Conservation (phyloP, 2,329 filamentous ascomycete species). For the Aspergillus chevalieri region DNA sequence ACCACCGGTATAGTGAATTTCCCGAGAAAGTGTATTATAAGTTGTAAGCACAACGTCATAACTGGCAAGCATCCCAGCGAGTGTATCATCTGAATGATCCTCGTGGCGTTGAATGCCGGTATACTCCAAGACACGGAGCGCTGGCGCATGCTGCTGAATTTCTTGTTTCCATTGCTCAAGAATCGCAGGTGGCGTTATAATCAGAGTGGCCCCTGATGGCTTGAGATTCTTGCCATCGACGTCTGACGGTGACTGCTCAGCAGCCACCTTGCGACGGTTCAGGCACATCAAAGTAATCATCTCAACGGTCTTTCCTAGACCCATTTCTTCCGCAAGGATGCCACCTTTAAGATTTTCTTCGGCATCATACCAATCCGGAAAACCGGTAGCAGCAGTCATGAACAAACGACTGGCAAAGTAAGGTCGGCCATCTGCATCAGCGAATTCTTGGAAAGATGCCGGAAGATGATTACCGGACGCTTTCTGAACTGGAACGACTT, state of each 20-base stretch:
- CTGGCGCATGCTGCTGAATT: conserved; percentile 51
- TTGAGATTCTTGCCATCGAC: conserved; percentile 20
- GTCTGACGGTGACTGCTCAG: conserved; percentile 11
- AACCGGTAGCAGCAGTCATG: conserved; percentile 33
- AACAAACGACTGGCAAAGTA: conserved; percentile 40
- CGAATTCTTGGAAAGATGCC: conserved; percentile 32
- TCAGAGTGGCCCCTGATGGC: conserved; percentile 52
- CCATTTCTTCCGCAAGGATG: conserved; percentile 48
- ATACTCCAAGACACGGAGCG: conserved; percentile 52
- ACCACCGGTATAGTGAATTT: conserved; percentile 69
- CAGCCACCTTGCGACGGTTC: conserved; percentile 24
- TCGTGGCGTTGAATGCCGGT: conserved; percentile 44
- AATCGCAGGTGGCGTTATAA: conserved; percentile 57
- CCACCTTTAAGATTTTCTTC: conserved; percentile 33
- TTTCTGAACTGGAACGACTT: conserved; percentile 14
- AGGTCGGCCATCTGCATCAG: conserved; percentile 31
- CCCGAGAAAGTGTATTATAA: conserved; percentile 65
- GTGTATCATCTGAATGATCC: conserved; percentile 30
- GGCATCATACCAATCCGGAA: conserved; percentile 28
- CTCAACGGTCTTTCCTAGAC: conserved; percentile 46
- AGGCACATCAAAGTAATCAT: conserved; percentile 42
- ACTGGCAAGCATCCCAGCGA: conserved; percentile 42
- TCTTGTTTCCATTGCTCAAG: conserved; percentile 60
- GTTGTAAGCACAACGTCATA: conserved; percentile 57
- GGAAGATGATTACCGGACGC: conserved; percentile 19